Evolutionary conservation across 1,284 basidiomycete species (phyloP), one percentile per base, ranked within the genome.

Genomic region (Phellinidium pouzarii): DNA sequence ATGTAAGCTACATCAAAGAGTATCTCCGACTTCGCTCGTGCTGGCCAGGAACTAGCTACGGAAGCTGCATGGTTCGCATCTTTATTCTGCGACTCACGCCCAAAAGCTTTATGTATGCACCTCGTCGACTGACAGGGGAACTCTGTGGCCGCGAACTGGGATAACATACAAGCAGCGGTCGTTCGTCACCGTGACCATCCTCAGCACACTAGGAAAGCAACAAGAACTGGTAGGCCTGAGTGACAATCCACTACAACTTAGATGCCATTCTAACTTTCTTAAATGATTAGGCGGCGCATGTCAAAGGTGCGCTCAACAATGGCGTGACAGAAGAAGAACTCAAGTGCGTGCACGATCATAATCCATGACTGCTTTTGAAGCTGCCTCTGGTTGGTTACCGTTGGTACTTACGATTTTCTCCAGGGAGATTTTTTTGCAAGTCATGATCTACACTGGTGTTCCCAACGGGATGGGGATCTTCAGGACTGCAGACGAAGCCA

Each of bases 141-240:
- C 54, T 8, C 52, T 56, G n/a, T 56, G 54, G 54, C 52, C 50
- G 14, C 50, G 50, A 19, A 44, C 50, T n/a, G 54, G 54, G n/a
- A 20, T 56, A 9, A 29, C 38, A 8, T 46, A 43, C 40, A 52
- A 56, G 41, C 45, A 56, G n/a, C 48, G 54, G 14, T 56, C 54
- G 19, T 46, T 56, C 17, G 44, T 56, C 40, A 34, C 27, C 6
- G 38, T 56, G 14, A 47, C 50, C 7, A 23, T 56, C 19, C 54
- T 56, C 14, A 27, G 50, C 34, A 44, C 54, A 25, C 20, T 52
- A 22, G 54, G 54, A 11, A 56, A 56, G 50, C 45, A 52, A 22
- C 23, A 29, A 22, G 54, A 56, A 31, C 25, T 53, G 22, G 29
- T 14, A 34, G 3, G 31, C 14, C 14, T 34, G n/a, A n/a, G n/a